phyloP scores from a whole-genome alignment of 768 basidiomycete species.

The Rubroboletus pulcherrimus region DNA sequence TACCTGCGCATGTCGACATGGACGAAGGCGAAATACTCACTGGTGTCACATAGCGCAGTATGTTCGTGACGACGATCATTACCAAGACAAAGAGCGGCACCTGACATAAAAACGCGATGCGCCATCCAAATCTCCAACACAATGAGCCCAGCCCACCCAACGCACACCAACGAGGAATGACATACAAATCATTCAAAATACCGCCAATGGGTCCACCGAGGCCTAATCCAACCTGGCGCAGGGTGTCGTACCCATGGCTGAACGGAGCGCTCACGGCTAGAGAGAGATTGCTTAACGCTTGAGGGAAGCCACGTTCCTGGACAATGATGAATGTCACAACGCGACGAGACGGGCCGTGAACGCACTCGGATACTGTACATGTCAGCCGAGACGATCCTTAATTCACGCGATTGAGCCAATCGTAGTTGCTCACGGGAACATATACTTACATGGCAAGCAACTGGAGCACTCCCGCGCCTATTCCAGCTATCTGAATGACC shows the following conservation, averaged over 20 bases:
- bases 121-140: slow-evolving; percentile 17
- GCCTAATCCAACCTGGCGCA: slow-evolving; percentile 8
- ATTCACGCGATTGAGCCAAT: neutral
- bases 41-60: slow-evolving; percentile 9
- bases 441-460: slow-evolving; percentile 8
- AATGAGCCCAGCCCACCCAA: neutral
- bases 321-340: neutral
- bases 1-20: neutral
- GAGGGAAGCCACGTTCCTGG: slow-evolving; percentile 6
- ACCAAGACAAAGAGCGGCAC: slow-evolving; percentile 4
- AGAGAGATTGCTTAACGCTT: slow-evolving; percentile 43
- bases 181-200: slow-evolving; percentile 12
- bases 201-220: slow-evolving; percentile 12
- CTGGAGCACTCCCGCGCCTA: slow-evolving; percentile 11
- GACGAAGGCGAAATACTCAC: neutral
- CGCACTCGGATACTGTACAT: slow-evolving; percentile 11
- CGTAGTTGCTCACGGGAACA: neutral
- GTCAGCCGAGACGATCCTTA: slow-evolving; percentile 12
- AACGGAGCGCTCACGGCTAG: slow-evolving; percentile 2
- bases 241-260: neutral
- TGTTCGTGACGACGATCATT: neutral
- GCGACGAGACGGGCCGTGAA: neutral
- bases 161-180: neutral
- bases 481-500: slow-evolving; percentile 8
- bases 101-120: slow-evolving; percentile 12